Evolutionary conservation across 192 early-diverging fungal genomes (phyloP).

Genomic region (Umbelopsis sp.): DNA sequence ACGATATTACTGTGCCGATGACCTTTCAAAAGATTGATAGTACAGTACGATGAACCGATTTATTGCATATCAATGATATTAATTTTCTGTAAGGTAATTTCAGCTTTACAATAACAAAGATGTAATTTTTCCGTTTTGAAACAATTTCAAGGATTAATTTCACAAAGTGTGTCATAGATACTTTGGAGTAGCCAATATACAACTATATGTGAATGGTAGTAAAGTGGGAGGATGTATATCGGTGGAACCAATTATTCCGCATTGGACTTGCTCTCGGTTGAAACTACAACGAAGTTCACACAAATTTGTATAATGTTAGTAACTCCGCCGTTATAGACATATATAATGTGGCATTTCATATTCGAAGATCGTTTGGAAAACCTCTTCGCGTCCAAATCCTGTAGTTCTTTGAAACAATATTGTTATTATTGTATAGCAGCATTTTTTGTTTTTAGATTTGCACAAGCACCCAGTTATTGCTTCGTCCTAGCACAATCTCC

Average conservation of each 20-base stretch:
- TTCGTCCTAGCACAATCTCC: too few relatives aligned
- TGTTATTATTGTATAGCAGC: neutral
- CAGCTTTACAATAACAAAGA: constrained; percentile 13
- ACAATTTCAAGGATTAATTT: constrained; percentile 20
- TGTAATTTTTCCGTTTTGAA: constrained; percentile 12
- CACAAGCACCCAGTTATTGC: too few relatives aligned
- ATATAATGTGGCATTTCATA: neutral
- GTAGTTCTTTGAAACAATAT: constrained; percentile 7
- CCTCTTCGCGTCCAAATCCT: neutral
- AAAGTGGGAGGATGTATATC: constrained; percentile 14
- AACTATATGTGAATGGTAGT: neutral
- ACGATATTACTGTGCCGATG: neutral
- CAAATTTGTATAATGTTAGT: neutral
- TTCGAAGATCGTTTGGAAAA: constrained; percentile 9
- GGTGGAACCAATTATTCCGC: constrained; percentile 21
- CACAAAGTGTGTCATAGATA: constrained; percentile 5
- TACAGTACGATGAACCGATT: neutral
- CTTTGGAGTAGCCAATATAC: neutral
- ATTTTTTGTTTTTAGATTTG: too few relatives aligned
- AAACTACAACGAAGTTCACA: constrained; percentile 18
- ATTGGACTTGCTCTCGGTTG: constrained; percentile 13
- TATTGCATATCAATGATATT: constrained; percentile 1
- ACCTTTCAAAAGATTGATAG: neutral
- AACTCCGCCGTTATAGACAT: constrained; percentile 18
- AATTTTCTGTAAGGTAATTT: constrained; percentile 5